Evolutionary conservation across 371 early-diverging fungal species (phyloP).

Genomic region (Lichtheimia ornata): DNA sequence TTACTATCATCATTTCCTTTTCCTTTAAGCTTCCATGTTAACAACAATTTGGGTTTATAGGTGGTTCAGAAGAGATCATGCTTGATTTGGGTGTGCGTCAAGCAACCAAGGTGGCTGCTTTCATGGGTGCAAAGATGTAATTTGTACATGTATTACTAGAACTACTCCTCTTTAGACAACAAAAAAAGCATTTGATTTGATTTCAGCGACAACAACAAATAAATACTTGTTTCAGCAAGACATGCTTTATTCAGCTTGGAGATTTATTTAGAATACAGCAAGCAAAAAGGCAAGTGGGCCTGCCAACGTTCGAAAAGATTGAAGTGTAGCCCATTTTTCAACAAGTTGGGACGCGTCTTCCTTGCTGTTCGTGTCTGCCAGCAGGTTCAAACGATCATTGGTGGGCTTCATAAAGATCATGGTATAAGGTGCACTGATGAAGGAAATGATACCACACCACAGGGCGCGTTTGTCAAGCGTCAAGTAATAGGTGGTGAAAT

Average conservation of each 20-base stretch:
- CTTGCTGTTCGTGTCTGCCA: neutral
- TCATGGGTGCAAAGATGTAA: conserved; percentile 65
- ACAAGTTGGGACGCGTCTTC: conserved; percentile 1
- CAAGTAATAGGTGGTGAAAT: conserved; percentile 12
- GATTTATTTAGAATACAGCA: conserved; percentile 4
- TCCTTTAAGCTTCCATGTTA: neutral
- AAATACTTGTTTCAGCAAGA: too few species aligned
- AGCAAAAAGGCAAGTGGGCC: conserved; percentile 8
- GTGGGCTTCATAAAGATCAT: conserved; percentile 10
- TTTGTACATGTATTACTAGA: neutral
- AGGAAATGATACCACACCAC: conserved; percentile 2
- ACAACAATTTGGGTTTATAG: conserved; percentile 13
- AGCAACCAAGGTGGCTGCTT: conserved; percentile 60
- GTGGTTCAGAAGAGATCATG: conserved; percentile 63
- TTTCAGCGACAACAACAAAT: too few species aligned
- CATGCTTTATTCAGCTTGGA: neutral
- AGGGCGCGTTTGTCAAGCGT: neutral
- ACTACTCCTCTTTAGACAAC: too few species aligned
- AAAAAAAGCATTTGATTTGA: too few species aligned
- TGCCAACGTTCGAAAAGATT: neutral
- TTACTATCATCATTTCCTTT: conserved; percentile 57
- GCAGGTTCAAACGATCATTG: conserved; percentile 4
- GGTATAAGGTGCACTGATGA: conserved; percentile 8
- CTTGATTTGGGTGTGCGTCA: conserved; percentile 71
- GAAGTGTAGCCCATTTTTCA: conserved; percentile 12